phyloP scores from a whole-genome alignment of 495 filamentous ascomycete genomes.

The Eremomyces bilateralis region DNA sequence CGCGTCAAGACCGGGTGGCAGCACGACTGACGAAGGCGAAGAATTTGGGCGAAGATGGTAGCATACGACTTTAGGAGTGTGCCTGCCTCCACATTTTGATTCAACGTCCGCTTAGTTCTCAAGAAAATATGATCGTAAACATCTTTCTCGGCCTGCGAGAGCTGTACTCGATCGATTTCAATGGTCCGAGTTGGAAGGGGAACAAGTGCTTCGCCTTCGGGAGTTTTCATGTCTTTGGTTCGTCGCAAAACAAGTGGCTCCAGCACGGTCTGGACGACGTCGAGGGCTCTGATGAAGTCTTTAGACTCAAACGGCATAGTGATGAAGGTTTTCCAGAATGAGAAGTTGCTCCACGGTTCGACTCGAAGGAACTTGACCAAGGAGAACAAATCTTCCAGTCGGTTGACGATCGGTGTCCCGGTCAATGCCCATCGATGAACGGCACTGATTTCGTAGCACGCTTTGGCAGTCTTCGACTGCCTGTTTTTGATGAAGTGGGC shows the following conservation, averaged over 20 bases:
- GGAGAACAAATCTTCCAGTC: constrained; percentile 90
- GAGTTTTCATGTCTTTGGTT: constrained; percentile 96
- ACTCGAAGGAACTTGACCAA: constrained; percentile 78
- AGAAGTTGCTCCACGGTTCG: constrained; percentile 95
- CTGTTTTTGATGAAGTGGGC: constrained; percentile 89
- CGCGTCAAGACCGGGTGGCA: constrained; percentile 81
- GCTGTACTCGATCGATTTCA: constrained; percentile 64
- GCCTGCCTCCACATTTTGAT: constrained; percentile 68
- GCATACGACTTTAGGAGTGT: constrained; percentile 88
- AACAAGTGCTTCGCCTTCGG: constrained; percentile 68
- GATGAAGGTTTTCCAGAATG: constrained; percentile 97
- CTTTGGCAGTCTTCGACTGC: constrained; percentile 61
- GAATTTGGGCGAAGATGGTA: constrained; percentile 89
- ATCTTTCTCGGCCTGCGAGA: constrained; percentile 63
- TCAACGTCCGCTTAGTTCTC: constrained; percentile 62
- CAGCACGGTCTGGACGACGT: constrained; percentile 90
- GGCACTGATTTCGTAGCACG: constrained; percentile 73
- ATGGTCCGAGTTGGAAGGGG: constrained; percentile 63
- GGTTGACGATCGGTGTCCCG: constrained; percentile 92
- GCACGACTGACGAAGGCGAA: constrained; percentile 82
- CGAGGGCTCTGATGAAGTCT: constrained; percentile 76
- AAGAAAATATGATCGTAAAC: constrained; percentile 81
- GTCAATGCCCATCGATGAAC: constrained; percentile 85
- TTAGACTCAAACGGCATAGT: constrained; percentile 91
- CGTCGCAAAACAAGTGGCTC: constrained; percentile 87